Conservation (phyloP, 2,329 filamentous ascomycete species). For the Chaetothyriales sp. region DNA sequence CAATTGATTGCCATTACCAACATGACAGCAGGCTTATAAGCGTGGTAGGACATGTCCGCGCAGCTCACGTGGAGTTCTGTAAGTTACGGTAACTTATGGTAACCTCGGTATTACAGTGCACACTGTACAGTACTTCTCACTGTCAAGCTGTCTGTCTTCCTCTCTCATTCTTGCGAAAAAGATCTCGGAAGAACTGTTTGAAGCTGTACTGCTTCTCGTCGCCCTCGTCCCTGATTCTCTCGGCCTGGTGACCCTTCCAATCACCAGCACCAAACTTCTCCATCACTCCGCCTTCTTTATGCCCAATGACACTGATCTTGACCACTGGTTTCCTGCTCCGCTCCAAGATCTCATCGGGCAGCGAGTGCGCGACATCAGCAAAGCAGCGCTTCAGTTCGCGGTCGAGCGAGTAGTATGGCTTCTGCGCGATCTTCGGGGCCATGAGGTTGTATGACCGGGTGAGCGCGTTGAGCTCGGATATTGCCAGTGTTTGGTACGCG, state of each 20-base stretch:
- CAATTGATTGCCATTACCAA: too few relatives aligned
- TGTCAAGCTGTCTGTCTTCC: neutral
- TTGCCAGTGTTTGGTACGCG: constrained; percentile 59
- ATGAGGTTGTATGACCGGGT: constrained; percentile 87
- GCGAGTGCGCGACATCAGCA: constrained; percentile 64
- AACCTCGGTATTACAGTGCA: too few relatives aligned
- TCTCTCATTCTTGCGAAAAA: constrained; percentile 36
- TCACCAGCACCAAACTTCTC: constrained; percentile 39
- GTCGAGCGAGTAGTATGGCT: constrained; percentile 74
- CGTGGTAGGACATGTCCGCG: too few relatives aligned
- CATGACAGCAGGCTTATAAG: too few relatives aligned
- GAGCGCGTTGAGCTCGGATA: constrained; percentile 63
- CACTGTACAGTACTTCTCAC: too few relatives aligned
- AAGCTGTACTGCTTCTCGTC: constrained; percentile 62
- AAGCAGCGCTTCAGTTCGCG: constrained; percentile 71
- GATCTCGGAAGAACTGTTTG: constrained; percentile 74
- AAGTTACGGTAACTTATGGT: too few relatives aligned
- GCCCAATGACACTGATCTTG: constrained; percentile 27
- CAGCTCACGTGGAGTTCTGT: too few relatives aligned
- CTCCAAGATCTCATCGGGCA: constrained; percentile 58
- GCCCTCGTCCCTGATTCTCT: constrained; percentile 56
- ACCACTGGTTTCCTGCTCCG: constrained; percentile 41
- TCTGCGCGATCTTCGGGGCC: constrained; percentile 81
- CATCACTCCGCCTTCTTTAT: constrained; percentile 40
- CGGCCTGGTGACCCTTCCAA: constrained; percentile 29